Evolutionary conservation across 2,329 filamentous ascomycete genomes (phyloP).

Genomic region (Aspergillus tanneri): DNA sequence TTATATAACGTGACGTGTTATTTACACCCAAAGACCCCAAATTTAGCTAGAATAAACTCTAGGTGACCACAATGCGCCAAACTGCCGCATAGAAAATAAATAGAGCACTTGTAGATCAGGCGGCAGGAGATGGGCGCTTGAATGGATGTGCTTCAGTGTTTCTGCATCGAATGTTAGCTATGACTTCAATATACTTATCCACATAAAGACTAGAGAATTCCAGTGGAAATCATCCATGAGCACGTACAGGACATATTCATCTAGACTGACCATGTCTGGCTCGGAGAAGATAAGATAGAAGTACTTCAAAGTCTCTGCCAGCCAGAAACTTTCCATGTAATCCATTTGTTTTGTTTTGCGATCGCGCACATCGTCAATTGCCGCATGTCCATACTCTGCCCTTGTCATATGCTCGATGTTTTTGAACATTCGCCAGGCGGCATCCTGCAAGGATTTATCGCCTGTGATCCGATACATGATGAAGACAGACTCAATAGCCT

Average conservation of each 20-base stretch:
- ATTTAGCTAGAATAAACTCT: too few relatives aligned
- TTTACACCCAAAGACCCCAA: too few relatives aligned
- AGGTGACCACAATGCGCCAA: too few relatives aligned
- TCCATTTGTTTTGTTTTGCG: slow-evolving; percentile 30
- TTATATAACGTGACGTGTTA: too few relatives aligned
- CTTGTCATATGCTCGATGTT: slow-evolving; percentile 46
- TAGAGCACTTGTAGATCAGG: too few relatives aligned
- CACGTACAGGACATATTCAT: slow-evolving; percentile 46
- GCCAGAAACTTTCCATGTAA: slow-evolving; percentile 48
- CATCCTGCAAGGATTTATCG: slow-evolving; percentile 47
- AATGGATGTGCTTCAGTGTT: slow-evolving; percentile 48
- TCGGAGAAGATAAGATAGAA: slow-evolving; percentile 48
- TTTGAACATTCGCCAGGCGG: slow-evolving; percentile 52
- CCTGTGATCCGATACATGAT: slow-evolving; percentile 61
- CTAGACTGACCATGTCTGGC: slow-evolving; percentile 40
- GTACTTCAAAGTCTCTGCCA: slow-evolving; percentile 48
- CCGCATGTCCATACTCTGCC: slow-evolving; percentile 46
- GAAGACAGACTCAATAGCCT: slow-evolving; percentile 63
- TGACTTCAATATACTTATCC: not conserved
- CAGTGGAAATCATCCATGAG: too few relatives aligned
- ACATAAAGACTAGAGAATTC: too few relatives aligned
- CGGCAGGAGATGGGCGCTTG: too few relatives aligned
- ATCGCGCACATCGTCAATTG: slow-evolving; percentile 43
- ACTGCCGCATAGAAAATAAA: too few relatives aligned
- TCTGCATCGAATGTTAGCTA: slow-evolving; percentile 19